These are phyloP conservation scores for Colletotrichum tofieldiae DNA, from an alignment of 2,329 filamentous ascomycete species.

Conservation along the genomic window DNA sequence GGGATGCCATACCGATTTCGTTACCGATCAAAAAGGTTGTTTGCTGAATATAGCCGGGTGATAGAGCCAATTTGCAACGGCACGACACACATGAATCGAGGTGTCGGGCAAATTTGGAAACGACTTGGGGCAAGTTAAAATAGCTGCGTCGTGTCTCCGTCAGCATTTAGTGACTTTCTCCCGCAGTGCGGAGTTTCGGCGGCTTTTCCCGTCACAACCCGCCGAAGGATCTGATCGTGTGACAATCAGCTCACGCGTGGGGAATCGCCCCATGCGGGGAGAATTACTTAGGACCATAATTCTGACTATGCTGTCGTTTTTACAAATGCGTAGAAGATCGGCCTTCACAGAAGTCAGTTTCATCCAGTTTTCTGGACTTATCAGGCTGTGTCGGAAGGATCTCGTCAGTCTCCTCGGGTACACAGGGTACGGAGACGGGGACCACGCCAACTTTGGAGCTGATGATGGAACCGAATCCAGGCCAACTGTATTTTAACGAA, in stretches of 20 bases:
- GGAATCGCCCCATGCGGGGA: constrained; percentile 41
- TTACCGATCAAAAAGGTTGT: not conserved
- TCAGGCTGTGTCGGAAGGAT: not conserved
- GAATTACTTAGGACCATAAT: not conserved
- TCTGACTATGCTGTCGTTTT: too few relatives aligned
- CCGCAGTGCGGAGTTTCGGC: not conserved
- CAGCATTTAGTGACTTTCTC: not conserved
- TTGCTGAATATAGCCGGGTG: not conserved
- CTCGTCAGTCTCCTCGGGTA: too few relatives aligned
- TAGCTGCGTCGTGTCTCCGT: not conserved
- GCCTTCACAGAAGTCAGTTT: too few relatives aligned
- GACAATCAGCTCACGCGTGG: not conserved
- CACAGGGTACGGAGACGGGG: not conserved
- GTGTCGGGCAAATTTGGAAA: not conserved
- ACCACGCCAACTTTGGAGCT: not conserved
- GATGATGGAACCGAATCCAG: not conserved
- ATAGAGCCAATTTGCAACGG: not conserved
- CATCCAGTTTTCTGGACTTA: not conserved
- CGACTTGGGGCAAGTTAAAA: not conserved
- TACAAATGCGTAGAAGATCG: too few relatives aligned
- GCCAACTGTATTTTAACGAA: too few relatives aligned
- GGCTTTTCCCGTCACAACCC: not conserved
- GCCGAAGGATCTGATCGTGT: not conserved
- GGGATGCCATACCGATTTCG: constrained; percentile 43
- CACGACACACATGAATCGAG: not conserved